phyloP scores from a whole-genome alignment of 2,329 filamentous ascomycete species.

The Corinectria fuckeliana region DNA sequence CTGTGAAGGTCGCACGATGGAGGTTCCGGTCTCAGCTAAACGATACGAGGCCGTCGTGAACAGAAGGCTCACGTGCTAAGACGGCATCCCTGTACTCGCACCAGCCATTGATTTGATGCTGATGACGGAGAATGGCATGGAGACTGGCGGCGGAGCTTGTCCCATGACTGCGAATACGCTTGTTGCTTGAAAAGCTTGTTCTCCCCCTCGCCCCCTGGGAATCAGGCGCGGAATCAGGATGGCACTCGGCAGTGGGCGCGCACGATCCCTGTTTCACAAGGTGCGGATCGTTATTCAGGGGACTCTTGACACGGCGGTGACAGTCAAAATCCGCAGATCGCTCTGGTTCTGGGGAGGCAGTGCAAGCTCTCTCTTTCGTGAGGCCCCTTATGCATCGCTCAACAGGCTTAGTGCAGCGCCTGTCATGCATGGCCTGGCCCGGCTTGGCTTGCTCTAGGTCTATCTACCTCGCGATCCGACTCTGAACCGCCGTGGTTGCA shows the following conservation, averaged over 20 bases:
- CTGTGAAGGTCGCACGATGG: not conserved
- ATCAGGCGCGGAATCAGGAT: not conserved
- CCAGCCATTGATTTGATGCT: not conserved
- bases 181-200: not conserved
- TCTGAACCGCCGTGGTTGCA: not conserved
- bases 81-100: not conserved
- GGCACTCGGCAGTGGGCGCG: slow-evolving; percentile 1
- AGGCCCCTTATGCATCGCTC: too few species aligned
- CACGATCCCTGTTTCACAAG: slow-evolving; percentile 13
- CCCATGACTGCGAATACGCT: not conserved
- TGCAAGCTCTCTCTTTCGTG: too few species aligned
- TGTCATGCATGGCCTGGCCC: not conserved
- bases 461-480: too few species aligned
- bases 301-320: not conserved
- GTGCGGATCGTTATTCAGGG: slow-evolving; percentile 15
- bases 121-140: not conserved
- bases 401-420: too few species aligned
- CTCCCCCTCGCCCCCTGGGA: not conserved
- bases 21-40: not conserved
- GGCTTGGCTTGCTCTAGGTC: too few species aligned
- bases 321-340: not conserved
- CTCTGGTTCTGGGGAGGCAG: slow-evolving; percentile 4
- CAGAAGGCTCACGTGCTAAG: not conserved
- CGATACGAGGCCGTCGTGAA: not conserved
- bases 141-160: not conserved